Conservation (phyloP, 495 filamentous ascomycete species). For the Bombardia bombarda region DNA sequence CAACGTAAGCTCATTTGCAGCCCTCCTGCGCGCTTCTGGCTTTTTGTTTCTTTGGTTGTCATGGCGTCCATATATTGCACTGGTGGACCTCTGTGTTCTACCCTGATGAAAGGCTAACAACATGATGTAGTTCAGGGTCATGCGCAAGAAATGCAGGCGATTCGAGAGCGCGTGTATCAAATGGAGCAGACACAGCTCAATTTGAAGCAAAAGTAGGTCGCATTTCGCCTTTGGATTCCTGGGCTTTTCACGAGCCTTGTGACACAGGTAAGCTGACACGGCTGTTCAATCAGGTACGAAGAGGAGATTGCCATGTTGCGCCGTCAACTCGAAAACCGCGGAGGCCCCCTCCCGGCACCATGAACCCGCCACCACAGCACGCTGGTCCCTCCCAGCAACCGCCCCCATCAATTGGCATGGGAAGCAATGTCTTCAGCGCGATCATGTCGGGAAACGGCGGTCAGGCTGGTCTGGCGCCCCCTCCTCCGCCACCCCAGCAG, state of each 20-base stretch:
- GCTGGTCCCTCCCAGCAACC: slow-evolving; percentile 66
- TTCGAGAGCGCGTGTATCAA: slow-evolving; percentile 81
- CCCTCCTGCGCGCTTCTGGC: too few species aligned
- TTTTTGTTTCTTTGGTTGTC: too few species aligned
- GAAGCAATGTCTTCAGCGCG: slow-evolving; percentile 85
- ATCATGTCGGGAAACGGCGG: slow-evolving; percentile 89
- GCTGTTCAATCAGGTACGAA: slow-evolving; percentile 61
- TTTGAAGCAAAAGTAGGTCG: slow-evolving; percentile 80
- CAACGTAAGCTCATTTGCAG: slow-evolving; percentile 60
- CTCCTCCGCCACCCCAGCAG: slow-evolving; percentile 63
- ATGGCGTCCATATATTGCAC: neutral
- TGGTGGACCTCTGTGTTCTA: neutral
- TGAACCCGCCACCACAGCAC: slow-evolving; percentile 63
- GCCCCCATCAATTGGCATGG: slow-evolving; percentile 74
- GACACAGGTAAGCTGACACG: slow-evolving; percentile 3
- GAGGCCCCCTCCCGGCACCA: slow-evolving; percentile 51
- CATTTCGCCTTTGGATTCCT: neutral
- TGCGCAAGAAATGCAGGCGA: slow-evolving; percentile 85
- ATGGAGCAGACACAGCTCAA: slow-evolving; percentile 79
- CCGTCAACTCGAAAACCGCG: slow-evolving; percentile 79
- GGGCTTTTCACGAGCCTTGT: neutral
- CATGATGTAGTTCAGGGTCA: slow-evolving; percentile 33
- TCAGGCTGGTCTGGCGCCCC: slow-evolving; percentile 79
- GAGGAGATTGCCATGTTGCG: slow-evolving; percentile 79
- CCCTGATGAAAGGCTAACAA: neutral